Evolutionary conservation across 1,139 yeast genomes (phyloP), one percentile per base, ranked within the genome.

Genomic region (Zhuliangozyma blackwelliae): DNA sequence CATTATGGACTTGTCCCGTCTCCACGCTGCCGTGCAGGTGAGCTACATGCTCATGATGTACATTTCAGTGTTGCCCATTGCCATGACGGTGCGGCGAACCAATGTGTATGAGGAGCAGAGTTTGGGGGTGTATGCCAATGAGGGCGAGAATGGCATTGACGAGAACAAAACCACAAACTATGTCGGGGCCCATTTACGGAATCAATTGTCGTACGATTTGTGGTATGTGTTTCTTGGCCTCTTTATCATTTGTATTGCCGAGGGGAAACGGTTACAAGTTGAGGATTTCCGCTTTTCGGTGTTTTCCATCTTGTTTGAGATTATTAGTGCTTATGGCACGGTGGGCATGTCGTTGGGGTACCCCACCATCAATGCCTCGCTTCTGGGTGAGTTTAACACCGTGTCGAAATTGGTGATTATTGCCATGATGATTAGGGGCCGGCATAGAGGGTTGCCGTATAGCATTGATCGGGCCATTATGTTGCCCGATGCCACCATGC

Each of bases 61-160:
- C 64, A 88, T 94, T 25, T 90, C 97, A 5, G 97, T 92, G 34
- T 69, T 90, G 54, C 99, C 99, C 0, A 68, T 92, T 52, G 98
- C 98, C 29, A 92, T 92, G 50, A 87, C 97, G 32, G 89, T 92
- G 48, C 81, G 99, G 63, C 77, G 97, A 56, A 92, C 98, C 19
- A 92, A 92, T 57, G 99, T 92, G 34, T 92, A 92, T 61, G 99
- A 92, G 56, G 98, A 92, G 54, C 97, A 89, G 56, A 85, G 96
- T 0, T 65, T 92, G 43, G 98, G 98, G 10, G 77, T 90, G 10
- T 90, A 88, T 54, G 65, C 73, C 25, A 74, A 72, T 30, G 63
- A 64, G 10, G 68, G 64, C 20, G 55, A 61, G 2, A 60, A 63
- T 6, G 54, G 52, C 11, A 63, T 54, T 5, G 44, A 50, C 7